phyloP scores from a whole-genome alignment of 2,329 filamentous ascomycete genomes.

The Claviceps digitariae region DNA sequence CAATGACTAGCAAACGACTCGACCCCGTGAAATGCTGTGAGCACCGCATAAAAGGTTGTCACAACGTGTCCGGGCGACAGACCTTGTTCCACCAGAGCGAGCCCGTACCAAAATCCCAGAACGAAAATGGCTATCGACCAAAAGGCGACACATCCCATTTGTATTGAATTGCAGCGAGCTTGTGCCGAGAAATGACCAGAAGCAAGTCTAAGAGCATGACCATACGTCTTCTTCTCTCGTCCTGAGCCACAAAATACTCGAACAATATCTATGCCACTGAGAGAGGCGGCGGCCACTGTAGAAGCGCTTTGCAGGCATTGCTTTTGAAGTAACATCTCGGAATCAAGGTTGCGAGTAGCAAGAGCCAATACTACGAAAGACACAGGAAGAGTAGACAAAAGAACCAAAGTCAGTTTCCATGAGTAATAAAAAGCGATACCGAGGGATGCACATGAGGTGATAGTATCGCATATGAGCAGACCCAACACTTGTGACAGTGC shows the following conservation, averaged over 20 bases:
- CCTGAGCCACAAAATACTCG: slow-evolving; percentile 72
- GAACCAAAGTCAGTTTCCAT: slow-evolving; percentile 72
- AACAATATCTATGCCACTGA: slow-evolving; percentile 68
- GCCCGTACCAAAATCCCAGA: slow-evolving; percentile 80
- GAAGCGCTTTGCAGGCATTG: slow-evolving; percentile 54
- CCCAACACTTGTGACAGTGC: slow-evolving; percentile 72
- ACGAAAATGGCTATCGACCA: slow-evolving; percentile 71
- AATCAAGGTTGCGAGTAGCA: slow-evolving; percentile 47
- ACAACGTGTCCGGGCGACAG: slow-evolving; percentile 54
- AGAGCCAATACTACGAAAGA: slow-evolving; percentile 46
- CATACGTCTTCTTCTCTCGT: slow-evolving; percentile 56
- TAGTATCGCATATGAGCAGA: slow-evolving; percentile 47
- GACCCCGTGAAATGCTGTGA: slow-evolving; percentile 63
- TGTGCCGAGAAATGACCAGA: slow-evolving; percentile 53
- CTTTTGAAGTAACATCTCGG: slow-evolving; percentile 57
- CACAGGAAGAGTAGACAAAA: slow-evolving; percentile 59
- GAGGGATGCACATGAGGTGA: slow-evolving; percentile 54
- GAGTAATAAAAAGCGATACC: slow-evolving; percentile 63
- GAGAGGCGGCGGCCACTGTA: slow-evolving; percentile 55
- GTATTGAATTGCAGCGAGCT: slow-evolving; percentile 53
- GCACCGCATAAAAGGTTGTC: slow-evolving; percentile 72
- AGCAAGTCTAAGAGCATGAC: slow-evolving; percentile 39
- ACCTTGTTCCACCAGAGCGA: slow-evolving; percentile 50
- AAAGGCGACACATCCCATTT: slow-evolving; percentile 61
- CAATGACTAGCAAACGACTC: slow-evolving; percentile 64